Evolutionary conservation across 1,139 yeast genomes (phyloP).

Genomic region (Wickerhamiella infanticola): DNA sequence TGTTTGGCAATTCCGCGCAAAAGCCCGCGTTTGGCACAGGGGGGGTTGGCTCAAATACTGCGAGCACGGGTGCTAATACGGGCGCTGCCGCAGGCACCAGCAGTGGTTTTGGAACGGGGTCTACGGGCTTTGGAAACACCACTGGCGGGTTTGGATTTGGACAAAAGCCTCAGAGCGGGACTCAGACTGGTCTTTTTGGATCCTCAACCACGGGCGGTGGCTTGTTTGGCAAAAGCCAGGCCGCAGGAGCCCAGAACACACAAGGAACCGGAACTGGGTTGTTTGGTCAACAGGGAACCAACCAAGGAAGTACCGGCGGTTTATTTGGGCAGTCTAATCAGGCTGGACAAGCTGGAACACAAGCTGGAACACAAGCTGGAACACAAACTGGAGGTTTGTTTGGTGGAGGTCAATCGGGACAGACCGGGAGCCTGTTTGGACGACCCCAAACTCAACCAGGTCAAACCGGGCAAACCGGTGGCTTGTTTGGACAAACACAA

Average conservation of each 20-base stretch:
- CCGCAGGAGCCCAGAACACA: constrained; percentile 6
- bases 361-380: too few relatives aligned
- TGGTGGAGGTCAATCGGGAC: constrained; percentile 1
- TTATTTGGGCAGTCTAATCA: not conserved
- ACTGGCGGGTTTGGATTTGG: not conserved
- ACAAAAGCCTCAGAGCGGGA: constrained; percentile 2
- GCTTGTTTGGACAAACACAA: constrained; percentile 4
- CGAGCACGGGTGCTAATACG: constrained; percentile 5
- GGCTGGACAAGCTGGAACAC: too few relatives aligned
- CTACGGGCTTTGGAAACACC: not conserved
- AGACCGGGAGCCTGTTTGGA: constrained; percentile 5
- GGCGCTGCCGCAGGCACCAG: constrained; percentile 5
- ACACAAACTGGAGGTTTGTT: constrained; percentile 9
- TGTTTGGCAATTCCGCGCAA: constrained; percentile 15
- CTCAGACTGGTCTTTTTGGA: constrained; percentile 3
- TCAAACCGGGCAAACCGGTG: constrained; percentile 3
- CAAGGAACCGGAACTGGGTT: constrained; percentile 4
- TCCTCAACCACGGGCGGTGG: constrained; percentile 10
- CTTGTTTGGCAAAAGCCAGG: constrained; percentile 16
- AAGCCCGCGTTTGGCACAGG: constrained; percentile 6
- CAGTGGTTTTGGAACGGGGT: constrained; percentile 6
- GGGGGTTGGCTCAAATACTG: constrained; percentile 5
- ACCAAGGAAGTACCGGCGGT: not conserved
- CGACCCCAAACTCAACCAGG: not conserved
- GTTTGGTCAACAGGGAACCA: constrained; percentile 1